Base-by-base conservation (phyloP, 257 asterid genomes). In the Przewalskia tangutica region DNA sequence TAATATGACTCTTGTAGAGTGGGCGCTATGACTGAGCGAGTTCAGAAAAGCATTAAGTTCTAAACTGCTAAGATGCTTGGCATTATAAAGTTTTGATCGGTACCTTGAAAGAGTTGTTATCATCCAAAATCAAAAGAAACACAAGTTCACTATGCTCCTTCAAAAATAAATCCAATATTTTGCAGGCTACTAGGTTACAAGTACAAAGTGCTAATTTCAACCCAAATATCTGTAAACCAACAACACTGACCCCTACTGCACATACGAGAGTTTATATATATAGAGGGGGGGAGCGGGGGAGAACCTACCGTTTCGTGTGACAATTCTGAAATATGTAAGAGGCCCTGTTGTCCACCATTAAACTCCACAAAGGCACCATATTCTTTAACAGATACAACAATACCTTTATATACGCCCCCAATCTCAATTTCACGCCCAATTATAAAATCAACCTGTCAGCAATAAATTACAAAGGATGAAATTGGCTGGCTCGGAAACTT, bases 341-440 rank as follows among this genome's bases (percentile, higher is more conserved):
- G 98, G 59, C 97, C 99, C 66, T 91, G 97, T 88, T 94, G 97
- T 82, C 99, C 99, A 62, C 97, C 99, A 87, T 90, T 94, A 88
- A 96, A 90, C 89, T 96, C 99, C 85, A 96, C 95, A 85, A 96
- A 96, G 77, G 98, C 99, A 40, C 99, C 99, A 56, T 94, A 96
- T 87, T 96, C 99, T 89, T 96, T 94, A 58, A 96, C 87, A 71
- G 99, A 84, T n/a, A 88, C 82, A 64, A 96, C 90, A 77, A 84
- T 63, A 50, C 99, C 98, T 93, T 91, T 93, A 82, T 94, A 96
- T 27, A 89, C 81, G 48, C 97, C 97, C 60, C 98, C 99, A 84
- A 90, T 87, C 88, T 86, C 92, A 80, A 94, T 89, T 85, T 96
- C 97, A 75, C 97, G 97, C 13, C 99, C 99, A 85, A 94, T 91